These are phyloP conservation scores for Spathaspora sp. DNA, from an alignment of 805 yeast species.

Conservation along the genomic window DNA sequence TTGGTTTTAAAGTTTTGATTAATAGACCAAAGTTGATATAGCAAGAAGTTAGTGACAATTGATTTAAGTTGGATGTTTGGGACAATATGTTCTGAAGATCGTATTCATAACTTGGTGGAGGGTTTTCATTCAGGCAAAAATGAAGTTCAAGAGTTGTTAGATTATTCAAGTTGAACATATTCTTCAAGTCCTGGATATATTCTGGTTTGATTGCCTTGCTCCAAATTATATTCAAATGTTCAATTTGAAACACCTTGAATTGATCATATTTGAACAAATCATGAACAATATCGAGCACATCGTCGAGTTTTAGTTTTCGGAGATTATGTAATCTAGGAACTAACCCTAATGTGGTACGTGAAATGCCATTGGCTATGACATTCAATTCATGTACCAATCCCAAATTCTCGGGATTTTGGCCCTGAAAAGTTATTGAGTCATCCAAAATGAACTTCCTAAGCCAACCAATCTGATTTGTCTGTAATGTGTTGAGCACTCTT, in stretches of 20 bases:
- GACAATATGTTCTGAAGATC: not conserved
- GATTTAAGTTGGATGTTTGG: not conserved
- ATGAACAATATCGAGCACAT: not conserved
- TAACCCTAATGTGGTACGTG: not conserved
- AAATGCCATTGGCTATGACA: not conserved
- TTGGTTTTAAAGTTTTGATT: not conserved
- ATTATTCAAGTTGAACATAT: not conserved
- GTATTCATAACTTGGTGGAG: not conserved
- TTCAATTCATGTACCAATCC: not conserved
- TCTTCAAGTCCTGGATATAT: not conserved
- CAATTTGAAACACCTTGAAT: not conserved
- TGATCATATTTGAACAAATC: not conserved
- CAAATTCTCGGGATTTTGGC: not conserved
- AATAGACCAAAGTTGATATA: not conserved
- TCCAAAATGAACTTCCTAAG: not conserved
- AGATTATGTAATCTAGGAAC: not conserved
- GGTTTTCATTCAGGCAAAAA: not conserved
- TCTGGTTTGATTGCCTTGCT: not conserved
- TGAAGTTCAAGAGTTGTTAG: not conserved
- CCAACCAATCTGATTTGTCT: not conserved
- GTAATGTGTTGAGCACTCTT: not conserved
- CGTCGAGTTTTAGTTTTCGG: not conserved
- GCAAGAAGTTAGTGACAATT: too few species aligned
- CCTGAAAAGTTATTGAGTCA: not conserved
- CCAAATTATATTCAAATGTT: not conserved